Evolutionary conservation across 1,284 basidiomycete genomes (phyloP), one percentile per base, ranked within the genome.

Genomic region (Marasmius tenuissimus): DNA sequence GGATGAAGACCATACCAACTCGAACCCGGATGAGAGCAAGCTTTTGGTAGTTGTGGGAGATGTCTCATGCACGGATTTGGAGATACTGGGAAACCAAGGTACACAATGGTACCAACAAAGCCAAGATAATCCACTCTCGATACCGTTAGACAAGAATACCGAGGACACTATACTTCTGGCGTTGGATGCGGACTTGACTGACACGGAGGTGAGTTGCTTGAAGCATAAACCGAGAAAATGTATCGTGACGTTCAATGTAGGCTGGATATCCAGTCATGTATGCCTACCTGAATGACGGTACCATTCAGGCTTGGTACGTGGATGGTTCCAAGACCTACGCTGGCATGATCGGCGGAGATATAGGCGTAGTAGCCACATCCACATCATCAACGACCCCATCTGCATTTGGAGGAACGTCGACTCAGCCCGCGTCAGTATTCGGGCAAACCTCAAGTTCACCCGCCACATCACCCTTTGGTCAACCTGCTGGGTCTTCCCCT

Each of bases 251-350:
- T 45, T 45, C 18, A 14, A 4, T 49, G 10, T 27, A 84, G 4
- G 83, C 86, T 6, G 77, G 84, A n/a, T 81, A 83, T 9, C 93
- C 93, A 0, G 80, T 93, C 57, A 76, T 94, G 70, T 91, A 87
- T 69, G 85, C 87, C 4, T 94, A 93, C 71, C 83, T 91, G 4
- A 92, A 86, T 62, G 93, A 95, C 68, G 93, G 93, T 18, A 91
- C 92, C 0, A 61, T 95, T 39, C 81, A 88, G 42, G 92, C 81
- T 2, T 95, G 93, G 89, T 80, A 87, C 68, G 71, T 92, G 39
- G 84, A 92, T 53, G 86, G 91, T 70, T 77, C 81, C 2, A 74
- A 75, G 20, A 73, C 79, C 5, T 93, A 91, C 69, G 76, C 80
- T 48, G 85, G 85, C 22, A 85, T 92, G 81, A 68, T 80, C 5